Evolutionary conservation across 352 stramenopile genomes (phyloP).

Genomic region (Phytophthora sansomeana): DNA sequence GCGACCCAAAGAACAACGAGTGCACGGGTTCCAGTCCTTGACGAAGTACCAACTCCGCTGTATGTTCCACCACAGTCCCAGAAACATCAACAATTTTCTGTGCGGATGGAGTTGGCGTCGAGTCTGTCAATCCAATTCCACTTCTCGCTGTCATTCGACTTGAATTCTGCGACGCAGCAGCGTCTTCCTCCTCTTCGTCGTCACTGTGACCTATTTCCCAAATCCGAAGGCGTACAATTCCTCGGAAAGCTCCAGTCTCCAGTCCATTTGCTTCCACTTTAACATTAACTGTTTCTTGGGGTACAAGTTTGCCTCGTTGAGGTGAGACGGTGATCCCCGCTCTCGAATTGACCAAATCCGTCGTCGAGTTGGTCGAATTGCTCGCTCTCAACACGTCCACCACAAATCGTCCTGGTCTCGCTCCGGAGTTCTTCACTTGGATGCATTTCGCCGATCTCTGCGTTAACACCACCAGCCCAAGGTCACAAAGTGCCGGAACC

Average conservation of each 20-base stretch:
- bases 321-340: slow-evolving; percentile 44
- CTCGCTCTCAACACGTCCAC: slow-evolving; percentile 58
- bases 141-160: slow-evolving; percentile 2
- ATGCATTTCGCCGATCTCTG: slow-evolving; percentile 66
- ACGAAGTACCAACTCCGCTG: slow-evolving; percentile 77
- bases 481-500: slow-evolving; percentile 56
- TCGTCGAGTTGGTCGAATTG: slow-evolving; percentile 1
- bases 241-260: slow-evolving; percentile 50
- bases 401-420: slow-evolving; percentile 47
- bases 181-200: slow-evolving; percentile 17
- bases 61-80: slow-evolving; percentile 86
- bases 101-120: slow-evolving; percentile 2
- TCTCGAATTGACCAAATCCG: neutral
- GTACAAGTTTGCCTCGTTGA: slow-evolving; percentile 34
- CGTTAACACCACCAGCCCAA: slow-evolving; percentile 70
- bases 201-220: slow-evolving; percentile 32
- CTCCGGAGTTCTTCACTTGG: slow-evolving; percentile 59
- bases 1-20: slow-evolving; percentile 71
- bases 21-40: slow-evolving; percentile 54
- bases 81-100: slow-evolving; percentile 86
- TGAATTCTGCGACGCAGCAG: neutral
- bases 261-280: slow-evolving; percentile 57
- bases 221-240: slow-evolving; percentile 53
- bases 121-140: neutral
- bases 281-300: slow-evolving; percentile 46